Percentiles rank a stretch among this genome's conserved stretches.
These are phyloP conservation scores for Colletotrichum tofieldiae DNA, from an alignment of 2,329 filamentous ascomycete genomes.

Conservation along the genomic window DNA sequence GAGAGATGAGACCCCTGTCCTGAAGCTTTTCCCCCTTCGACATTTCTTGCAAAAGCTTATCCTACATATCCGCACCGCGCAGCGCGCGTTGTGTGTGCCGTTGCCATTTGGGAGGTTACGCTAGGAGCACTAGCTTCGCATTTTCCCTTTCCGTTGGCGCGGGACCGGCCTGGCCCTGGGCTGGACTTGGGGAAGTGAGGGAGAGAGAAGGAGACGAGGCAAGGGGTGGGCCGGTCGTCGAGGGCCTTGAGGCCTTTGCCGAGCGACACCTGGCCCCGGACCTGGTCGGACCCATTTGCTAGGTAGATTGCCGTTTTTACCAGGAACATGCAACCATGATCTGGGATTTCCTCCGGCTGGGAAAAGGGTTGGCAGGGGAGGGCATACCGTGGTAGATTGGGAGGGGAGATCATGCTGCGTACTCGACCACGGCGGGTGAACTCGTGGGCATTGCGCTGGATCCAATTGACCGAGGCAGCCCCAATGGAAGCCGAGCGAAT, in stretches of 20 bases:
- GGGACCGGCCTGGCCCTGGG: background rate
- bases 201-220: background rate
- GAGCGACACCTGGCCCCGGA: conserved; percentile 10
- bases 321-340: conserved; percentile 37
- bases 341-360: background rate
- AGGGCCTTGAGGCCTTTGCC: background rate
- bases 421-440: background rate
- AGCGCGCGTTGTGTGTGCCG: conserved; percentile 14
- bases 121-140: conserved; percentile 16
- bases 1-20: conserved; percentile 30
- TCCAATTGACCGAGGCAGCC: conserved; percentile 23
- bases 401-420: background rate
- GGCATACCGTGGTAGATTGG: background rate
- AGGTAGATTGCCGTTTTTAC: conserved; percentile 6
- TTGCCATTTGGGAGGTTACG: conserved; percentile 5
- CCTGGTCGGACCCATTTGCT: conserved; percentile 11
- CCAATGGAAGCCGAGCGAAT: conserved; percentile 19
- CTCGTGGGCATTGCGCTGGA: background rate
- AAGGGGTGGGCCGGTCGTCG: background rate
- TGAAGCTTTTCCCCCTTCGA: conserved; percentile 16
- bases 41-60: conserved; percentile 37
- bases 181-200: background rate
- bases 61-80: conserved; percentile 22
- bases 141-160: conserved; percentile 10
- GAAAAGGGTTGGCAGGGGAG: background rate